phyloP scores from a whole-genome alignment of 768 basidiomycete genomes.

The Boletus bicolor region DNA sequence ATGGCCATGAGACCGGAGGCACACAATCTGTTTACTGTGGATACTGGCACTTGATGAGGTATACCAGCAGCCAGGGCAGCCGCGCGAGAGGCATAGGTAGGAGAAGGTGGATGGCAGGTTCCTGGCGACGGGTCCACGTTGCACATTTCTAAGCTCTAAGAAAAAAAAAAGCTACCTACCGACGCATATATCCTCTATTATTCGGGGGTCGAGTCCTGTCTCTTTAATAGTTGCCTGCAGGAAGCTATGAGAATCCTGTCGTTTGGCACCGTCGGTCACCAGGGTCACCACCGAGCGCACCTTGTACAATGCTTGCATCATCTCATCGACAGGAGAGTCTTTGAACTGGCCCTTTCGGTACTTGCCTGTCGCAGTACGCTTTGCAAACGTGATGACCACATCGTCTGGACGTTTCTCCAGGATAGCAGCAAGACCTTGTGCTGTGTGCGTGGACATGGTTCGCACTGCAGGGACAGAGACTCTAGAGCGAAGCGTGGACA shows the following conservation, averaged over 20 bases:
- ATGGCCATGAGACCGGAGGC: slow-evolving; percentile 95
- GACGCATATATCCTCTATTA: slow-evolving; percentile 82
- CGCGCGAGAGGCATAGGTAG: slow-evolving; percentile 78
- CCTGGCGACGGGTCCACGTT: slow-evolving; percentile 38
- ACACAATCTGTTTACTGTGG: slow-evolving; percentile 90
- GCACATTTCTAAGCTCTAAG: neutral
- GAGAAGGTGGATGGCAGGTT: slow-evolving; percentile 81
- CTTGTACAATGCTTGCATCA: slow-evolving; percentile 79
- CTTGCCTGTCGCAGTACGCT: slow-evolving; percentile 83
- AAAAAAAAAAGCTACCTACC: slow-evolving; percentile 41
- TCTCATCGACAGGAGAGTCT: slow-evolving; percentile 82
- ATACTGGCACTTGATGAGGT: slow-evolving; percentile 82
- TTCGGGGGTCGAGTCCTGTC: slow-evolving; percentile 63
- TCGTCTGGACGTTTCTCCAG: slow-evolving; percentile 75
- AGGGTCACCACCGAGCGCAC: slow-evolving; percentile 34
- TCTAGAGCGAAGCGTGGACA: slow-evolving; percentile 12
- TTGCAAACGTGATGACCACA: slow-evolving; percentile 87
- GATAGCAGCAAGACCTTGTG: slow-evolving; percentile 46
- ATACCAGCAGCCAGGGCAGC: slow-evolving; percentile 88
- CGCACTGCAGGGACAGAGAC: slow-evolving; percentile 15
- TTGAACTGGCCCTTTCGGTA: slow-evolving; percentile 93
- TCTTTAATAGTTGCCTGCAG: slow-evolving; percentile 61
- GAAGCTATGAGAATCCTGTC: neutral
- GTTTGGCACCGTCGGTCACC: neutral
- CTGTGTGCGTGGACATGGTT: slow-evolving; percentile 34